Base-by-base conservation (phyloP, 352 stramenopile species). In the Plasmopara halstedii region DNA sequence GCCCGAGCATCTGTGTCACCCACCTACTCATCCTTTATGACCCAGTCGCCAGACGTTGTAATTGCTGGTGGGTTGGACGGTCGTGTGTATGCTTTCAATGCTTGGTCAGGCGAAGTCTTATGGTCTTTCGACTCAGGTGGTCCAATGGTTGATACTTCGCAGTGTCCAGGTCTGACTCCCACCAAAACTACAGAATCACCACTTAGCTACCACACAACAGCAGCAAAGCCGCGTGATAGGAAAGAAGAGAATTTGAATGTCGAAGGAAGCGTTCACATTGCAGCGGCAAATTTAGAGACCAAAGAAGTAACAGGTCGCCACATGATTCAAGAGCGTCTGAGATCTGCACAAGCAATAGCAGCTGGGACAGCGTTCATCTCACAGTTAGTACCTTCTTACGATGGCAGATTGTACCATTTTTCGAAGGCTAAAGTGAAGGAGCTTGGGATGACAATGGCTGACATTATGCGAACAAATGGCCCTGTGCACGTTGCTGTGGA, bases 51-150 rank as follows among this genome's bases (percentile, higher is more conserved):
- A 9, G 76, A 88, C 23, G 53, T 91, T 34, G 48, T 91, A 2
- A 61, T 92, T 10, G 71, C 73, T n/a, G 80, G 80, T 11, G 75
- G 77, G 0, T 60, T 89, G 17, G 79, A 88, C 51, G 80, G 80
- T 6, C 72, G 74, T 32, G 72, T 92, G 44, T 86, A 80, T 47
- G 80, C 76, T 27, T 55, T 92, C 37, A 64, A 88, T 41, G 80
- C 80, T 46, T 92, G 80, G 80, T 85, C 77, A 3, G 80, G 80
- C 26, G 56, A 89, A 19, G 61, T 86, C 27, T 58, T 89, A 33
- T 89, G 79, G 75, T 83, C 69, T 20, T 88, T 92, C 36, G 77
- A 92, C 59, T 88, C 80, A 19, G 80, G 80, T 34, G 77, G 80
- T 52, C 72, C 80, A 20, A 88, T 92, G 71, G 76, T 92, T 52